Evolutionary conservation across 176 grass and related monocot genomes (phyloP).

Genomic region (Phragmites australis): DNA sequence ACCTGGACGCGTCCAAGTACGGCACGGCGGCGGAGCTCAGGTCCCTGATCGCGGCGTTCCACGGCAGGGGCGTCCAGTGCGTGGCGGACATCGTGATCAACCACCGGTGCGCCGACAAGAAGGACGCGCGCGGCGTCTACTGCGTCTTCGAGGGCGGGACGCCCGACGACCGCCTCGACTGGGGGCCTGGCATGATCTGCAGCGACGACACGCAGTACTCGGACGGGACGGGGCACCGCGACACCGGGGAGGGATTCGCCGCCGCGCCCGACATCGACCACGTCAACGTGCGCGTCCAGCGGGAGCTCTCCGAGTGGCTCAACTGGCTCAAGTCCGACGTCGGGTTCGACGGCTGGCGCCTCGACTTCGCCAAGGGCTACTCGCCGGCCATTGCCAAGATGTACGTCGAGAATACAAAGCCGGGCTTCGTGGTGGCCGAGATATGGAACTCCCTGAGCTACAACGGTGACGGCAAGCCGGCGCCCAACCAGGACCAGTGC

Average conservation of each 20-base stretch:
- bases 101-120: conserved; percentile 65
- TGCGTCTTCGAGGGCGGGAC: conserved; percentile 71
- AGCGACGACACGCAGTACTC: conserved; percentile 56
- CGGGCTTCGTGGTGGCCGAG: conserved; percentile 64
- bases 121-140: conserved; percentile 57
- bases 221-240: conserved; percentile 52
- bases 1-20: conserved; percentile 71
- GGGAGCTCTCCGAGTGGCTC: conserved; percentile 71
- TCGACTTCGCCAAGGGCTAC: conserved; percentile 82
- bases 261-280: conserved; percentile 80
- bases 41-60: conserved; percentile 58
- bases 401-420: conserved; percentile 43
- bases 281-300: conserved; percentile 60
- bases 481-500: conserved; percentile 52
- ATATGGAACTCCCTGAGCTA: conserved; percentile 68
- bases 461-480: conserved; percentile 49
- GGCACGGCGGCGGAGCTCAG: conserved; percentile 49
- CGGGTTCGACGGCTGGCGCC: conserved; percentile 78
- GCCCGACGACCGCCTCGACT: conserved; percentile 66
- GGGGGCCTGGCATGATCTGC: conserved; percentile 70
- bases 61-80: conserved; percentile 43
- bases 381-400: conserved; percentile 44
- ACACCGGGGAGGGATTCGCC: conserved; percentile 58
- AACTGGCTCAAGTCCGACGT: conserved; percentile 65
- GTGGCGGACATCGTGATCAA: conserved; percentile 73